A percentile compares a stretch with the other conserved stretches of the same genome.
Evolutionary conservation across 176 grass and related monocot genomes (phyloP).

Genomic region (Carex littledalei): DNA sequence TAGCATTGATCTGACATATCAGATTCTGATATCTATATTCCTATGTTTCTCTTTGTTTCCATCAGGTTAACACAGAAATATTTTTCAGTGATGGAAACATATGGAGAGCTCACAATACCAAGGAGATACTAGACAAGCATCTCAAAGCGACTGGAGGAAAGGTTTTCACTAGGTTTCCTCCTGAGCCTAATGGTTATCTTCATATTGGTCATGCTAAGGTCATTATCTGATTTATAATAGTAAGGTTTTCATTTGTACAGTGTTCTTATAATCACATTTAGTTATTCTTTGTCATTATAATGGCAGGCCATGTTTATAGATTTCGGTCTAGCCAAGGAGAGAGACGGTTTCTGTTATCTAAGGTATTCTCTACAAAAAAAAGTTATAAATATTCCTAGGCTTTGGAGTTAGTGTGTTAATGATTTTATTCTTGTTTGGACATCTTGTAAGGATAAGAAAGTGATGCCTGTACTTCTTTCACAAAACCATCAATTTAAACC

Average conservation of each 20-base stretch:
- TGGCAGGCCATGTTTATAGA: constrained; percentile 95
- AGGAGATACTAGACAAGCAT: constrained; percentile 71
- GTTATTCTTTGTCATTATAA: constrained; percentile 21
- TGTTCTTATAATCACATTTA: constrained; percentile 11
- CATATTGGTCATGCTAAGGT: constrained; percentile 99
- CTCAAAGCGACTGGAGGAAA: constrained; percentile 91
- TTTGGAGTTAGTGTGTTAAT: neutral
- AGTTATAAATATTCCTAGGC: constrained; percentile 12
- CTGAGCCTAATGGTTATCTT: constrained; percentile 95
- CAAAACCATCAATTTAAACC: neutral
- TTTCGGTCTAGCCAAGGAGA: constrained; percentile 91
- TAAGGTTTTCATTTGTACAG: neutral
- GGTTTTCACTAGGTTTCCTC: constrained; percentile 91
- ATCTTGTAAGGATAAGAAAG: neutral
- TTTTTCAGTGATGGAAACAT: constrained; percentile 78
- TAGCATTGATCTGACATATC: neutral
- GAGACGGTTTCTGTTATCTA: constrained; percentile 87
- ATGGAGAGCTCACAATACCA: constrained; percentile 88
- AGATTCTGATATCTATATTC: neutral
- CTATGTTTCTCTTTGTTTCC: constrained; percentile 3
- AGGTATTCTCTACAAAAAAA: constrained; percentile 40
- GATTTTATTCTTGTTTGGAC: neutral
- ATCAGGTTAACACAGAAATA: constrained; percentile 91
- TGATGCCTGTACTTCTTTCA: neutral
- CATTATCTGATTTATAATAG: constrained; percentile 23